Base-by-base conservation (phyloP, 2,329 filamentous ascomycete genomes). In the Fusarium sublunatum region DNA sequence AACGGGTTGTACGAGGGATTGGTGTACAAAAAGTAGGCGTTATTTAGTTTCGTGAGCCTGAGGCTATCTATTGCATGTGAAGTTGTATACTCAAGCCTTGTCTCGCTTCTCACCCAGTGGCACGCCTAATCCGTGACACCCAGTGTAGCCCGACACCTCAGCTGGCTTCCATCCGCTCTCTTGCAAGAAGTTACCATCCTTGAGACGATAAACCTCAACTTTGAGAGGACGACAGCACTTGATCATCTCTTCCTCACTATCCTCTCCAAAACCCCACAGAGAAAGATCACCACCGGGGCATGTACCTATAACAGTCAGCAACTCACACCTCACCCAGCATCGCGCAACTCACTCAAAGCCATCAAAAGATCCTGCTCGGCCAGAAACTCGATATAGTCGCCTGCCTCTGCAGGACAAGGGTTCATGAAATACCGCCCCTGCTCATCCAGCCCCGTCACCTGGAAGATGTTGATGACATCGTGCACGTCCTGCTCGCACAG, bases 401-500 rank as follows among this genome's bases (percentile, higher is more conserved):
- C 84, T 7, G 75, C 66, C 50, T 77, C 73, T 0, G 86, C 86
- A 0, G 86, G 86, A 54, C 82, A 85, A 0, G 86, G 82, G 54
- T 82, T 86, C 83, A 96, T 96, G 59, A 91, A 93, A 66, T 93
- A 94, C 48, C 87, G 83, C 0, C 90, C 91, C 58, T 88, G 71
- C 49, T 84, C 80, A 69, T 95, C 89, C 42, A 95, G 73, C 0
- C 91, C 91, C 0, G 92, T 95, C 7, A 93, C 91, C 74, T 96
- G 92, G 72, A 96, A 95, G 4, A 96, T 81, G 70, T 96, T 96
- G 50, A 96, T 82, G 1, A 96, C 91, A 73, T 96, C 91, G 70
- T 96, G 92, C 2, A 95, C 86, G 71, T 95, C 91, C 28, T 81
- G 79, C 75, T 95, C 92, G 6, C 80, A 83, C 38, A 95, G 74